phyloP scores from a whole-genome alignment of 352 stramenopile species.

The Globisporangium radiosum region DNA sequence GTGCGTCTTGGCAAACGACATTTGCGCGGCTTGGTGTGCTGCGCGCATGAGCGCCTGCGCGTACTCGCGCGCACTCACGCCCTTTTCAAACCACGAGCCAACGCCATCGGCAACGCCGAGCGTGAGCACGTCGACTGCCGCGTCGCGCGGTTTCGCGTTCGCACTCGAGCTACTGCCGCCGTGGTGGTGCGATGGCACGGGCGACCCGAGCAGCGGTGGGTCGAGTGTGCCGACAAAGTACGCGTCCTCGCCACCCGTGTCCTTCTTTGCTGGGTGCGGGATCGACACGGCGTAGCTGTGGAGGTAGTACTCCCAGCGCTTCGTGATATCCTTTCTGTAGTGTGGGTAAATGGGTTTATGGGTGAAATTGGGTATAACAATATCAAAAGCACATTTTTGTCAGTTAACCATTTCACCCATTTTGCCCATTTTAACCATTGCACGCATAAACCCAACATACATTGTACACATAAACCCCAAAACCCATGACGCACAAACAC shows the following conservation, averaged over 20 bases:
- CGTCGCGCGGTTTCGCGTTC: conserved; percentile 21
- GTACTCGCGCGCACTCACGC: conserved; percentile 75
- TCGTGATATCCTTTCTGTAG: conserved; percentile 13
- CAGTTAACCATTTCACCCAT: too few species aligned
- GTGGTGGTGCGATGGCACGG: background rate
- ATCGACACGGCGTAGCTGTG: conserved; percentile 74
- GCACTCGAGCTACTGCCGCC: conserved; percentile 1
- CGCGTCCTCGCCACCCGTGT: conserved; percentile 88
- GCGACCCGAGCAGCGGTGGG: conserved; percentile 9
- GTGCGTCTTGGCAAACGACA: conserved; percentile 55
- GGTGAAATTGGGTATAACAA: too few species aligned
- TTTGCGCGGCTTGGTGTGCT: conserved; percentile 52
- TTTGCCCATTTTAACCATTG: too few species aligned
- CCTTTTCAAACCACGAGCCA: conserved; percentile 93
- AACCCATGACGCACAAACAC: too few species aligned
- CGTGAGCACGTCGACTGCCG: conserved; percentile 67
- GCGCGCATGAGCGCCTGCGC: conserved; percentile 73
- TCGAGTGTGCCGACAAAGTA: conserved; percentile 88
- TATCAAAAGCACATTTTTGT: too few species aligned
- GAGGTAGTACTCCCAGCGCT: conserved; percentile 48
- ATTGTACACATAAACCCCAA: too few species aligned
- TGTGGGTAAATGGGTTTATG: too few species aligned
- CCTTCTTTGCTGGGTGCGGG: conserved; percentile 65
- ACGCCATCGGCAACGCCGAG: conserved; percentile 95
- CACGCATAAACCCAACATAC: too few species aligned